Evolutionary conservation across 805 yeast genomes (phyloP), one percentile per base, ranked within the genome.

Genomic region (Schizosaccharomyces octosporus): DNA sequence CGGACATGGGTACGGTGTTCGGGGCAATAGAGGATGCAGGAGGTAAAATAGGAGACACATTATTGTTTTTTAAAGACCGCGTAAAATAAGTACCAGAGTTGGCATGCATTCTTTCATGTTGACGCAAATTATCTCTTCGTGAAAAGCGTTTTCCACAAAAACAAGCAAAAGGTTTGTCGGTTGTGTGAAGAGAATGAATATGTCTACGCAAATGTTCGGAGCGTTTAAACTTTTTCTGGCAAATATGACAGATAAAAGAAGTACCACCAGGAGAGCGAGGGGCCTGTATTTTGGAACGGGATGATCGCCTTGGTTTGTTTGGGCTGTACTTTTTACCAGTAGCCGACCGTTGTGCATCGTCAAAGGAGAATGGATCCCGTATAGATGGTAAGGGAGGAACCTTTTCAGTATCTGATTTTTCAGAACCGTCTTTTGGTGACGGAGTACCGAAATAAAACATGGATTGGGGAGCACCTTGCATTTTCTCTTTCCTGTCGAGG

Each of bases 201-300:
- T 88, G 97, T 63, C 97, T 76, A 1, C 95, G 95, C 66, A 88
- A 76, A 72, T 89, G 97, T 70, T 89, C 97, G 7, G 93, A 83
- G 60, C 97, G 76, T 2, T 95, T 85, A 71, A 88, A 88, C 5
- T 89, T 79, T 95, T 89, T 88, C 62, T 74, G 75, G 72, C 97
- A 88, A 65, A 84, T 88, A 24, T 87, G 87, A 69, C 79, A 89
- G 2, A 95, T 95, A 0, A 51, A 51, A 17, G 57, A 24, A 17
- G 31, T 51, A 24, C 57, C 57, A 1, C 57, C 57, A 1, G 57
- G 57, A 4, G 57, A 51, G 29, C 57, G 57, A 17, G 36, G 57
- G n/a, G n/a, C 36, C n/a, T 21, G n/a, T 17, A 29, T 51, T 29
- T 51, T 51, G 31, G 36, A 17, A 29, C 27, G n/a, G 15, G 57